A percentile compares a stretch with the other conserved stretches of the same genome.
Conservation (phyloP, 768 basidiomycete genomes). For the Porpolomopsis calyptriformis region DNA sequence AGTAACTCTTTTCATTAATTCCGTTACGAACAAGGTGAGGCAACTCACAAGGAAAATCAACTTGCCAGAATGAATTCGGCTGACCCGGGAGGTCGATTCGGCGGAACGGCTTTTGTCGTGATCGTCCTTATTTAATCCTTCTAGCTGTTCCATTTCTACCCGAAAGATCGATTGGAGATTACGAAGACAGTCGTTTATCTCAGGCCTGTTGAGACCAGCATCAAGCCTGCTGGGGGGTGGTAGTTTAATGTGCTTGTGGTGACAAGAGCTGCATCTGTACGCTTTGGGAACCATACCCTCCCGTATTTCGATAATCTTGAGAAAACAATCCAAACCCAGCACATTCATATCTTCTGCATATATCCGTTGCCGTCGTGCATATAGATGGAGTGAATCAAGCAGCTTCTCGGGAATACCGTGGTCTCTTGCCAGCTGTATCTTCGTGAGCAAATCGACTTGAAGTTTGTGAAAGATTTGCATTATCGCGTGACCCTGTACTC, state of each 20-base stretch:
- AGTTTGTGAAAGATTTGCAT: not conserved
- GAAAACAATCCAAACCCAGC: conserved; percentile 11
- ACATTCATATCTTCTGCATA: conserved; percentile 17
- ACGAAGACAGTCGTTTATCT: not conserved
- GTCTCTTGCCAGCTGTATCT: not conserved
- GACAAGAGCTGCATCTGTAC: too few species aligned
- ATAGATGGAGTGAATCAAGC: not conserved
- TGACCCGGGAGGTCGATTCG: not conserved
- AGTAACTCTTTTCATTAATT: not conserved
- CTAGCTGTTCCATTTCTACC: not conserved
- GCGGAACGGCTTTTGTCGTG: too few species aligned
- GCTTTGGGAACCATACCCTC: not conserved
- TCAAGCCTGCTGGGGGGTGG: too few species aligned
- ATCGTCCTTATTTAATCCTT: not conserved
- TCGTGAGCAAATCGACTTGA: not conserved
- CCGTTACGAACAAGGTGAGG: not conserved
- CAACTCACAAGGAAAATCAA: not conserved
- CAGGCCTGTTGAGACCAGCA: not conserved
- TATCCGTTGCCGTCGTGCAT: conserved; percentile 19
- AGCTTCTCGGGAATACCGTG: not conserved
- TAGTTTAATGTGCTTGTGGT: too few species aligned
- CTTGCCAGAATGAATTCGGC: not conserved
- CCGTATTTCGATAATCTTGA: not conserved
- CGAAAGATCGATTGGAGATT: not conserved
- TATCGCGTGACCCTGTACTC: conserved; percentile 7